These are phyloP conservation scores for Trichoderma simmonsii DNA, from an alignment of 2,329 filamentous ascomycete species.

Conservation along the genomic window DNA sequence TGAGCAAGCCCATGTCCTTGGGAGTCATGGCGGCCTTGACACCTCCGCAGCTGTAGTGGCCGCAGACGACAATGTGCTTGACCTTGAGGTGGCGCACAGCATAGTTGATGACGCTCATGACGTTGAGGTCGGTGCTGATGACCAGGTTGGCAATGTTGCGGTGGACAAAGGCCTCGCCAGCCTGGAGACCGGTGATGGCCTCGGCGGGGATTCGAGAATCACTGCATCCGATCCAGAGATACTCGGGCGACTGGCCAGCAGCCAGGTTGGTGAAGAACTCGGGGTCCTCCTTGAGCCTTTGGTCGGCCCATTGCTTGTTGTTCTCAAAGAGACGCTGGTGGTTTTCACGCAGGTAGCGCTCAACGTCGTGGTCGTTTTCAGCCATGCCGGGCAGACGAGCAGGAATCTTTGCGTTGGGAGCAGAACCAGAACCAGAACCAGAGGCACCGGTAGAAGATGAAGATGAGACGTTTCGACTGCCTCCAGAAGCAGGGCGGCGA, in stretches of 20 bases:
- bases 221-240: constrained; percentile 87
- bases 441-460: not conserved
- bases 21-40: constrained; percentile 72
- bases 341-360: constrained; percentile 57
- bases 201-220: constrained; percentile 91
- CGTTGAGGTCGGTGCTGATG: constrained; percentile 71
- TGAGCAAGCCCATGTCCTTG: constrained; percentile 66
- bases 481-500: not conserved
- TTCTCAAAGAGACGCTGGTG: constrained; percentile 67
- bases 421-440: not conserved
- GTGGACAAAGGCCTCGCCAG: constrained; percentile 92
- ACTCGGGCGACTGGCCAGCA: constrained; percentile 65
- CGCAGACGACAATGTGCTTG: constrained; percentile 77
- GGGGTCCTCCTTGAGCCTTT: constrained; percentile 57
- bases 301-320: constrained; percentile 63
- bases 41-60: constrained; percentile 75
- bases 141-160: constrained; percentile 55
- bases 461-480: not conserved
- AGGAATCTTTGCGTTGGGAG: not conserved
- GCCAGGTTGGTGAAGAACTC: constrained; percentile 63
- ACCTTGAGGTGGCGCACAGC: constrained; percentile 77
- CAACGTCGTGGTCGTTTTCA: constrained; percentile 37
- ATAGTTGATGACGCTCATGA: constrained; percentile 80
- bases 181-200: constrained; percentile 74
- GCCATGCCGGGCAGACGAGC: constrained; percentile 15